A percentile compares a stretch with the other conserved stretches of the same genome.
phyloP scores from a whole-genome alignment of 495 filamentous ascomycete species.

The Hypomontagnella monticulosa region DNA sequence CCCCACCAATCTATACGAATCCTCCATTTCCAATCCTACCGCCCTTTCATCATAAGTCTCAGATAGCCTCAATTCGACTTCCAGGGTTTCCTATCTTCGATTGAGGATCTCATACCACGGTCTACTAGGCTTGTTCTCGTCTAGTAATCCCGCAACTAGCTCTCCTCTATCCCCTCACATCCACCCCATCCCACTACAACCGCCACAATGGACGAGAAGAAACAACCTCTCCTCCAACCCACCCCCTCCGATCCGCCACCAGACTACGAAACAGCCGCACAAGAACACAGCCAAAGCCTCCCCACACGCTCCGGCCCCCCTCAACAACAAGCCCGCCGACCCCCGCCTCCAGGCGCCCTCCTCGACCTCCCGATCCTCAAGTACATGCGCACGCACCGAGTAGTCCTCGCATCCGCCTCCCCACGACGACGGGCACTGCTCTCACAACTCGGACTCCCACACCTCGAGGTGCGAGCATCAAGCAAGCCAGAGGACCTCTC shows the following conservation, averaged over 20 bases:
- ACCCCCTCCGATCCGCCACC: conserved; percentile 54
- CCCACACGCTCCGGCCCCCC: conserved; percentile 24
- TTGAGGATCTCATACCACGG: too few species aligned
- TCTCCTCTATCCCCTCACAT: background rate
- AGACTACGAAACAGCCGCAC: conserved; percentile 55
- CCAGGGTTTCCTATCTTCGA: background rate
- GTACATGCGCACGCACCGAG: conserved; percentile 73
- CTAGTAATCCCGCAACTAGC: background rate
- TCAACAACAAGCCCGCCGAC: conserved; percentile 7
- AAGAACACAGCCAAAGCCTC: conserved; percentile 45
- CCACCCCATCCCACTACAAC: background rate
- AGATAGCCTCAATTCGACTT: background rate
- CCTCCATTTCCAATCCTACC: background rate
- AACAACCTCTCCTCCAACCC: conserved; percentile 34
- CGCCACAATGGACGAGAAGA: conserved; percentile 41
- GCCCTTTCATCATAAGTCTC: background rate
- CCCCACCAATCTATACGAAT: conserved; percentile 11
- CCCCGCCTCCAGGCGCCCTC: conserved; percentile 70
- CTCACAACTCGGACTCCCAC: conserved; percentile 73
- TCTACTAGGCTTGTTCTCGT: background rate
- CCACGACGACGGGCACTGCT: conserved; percentile 86
- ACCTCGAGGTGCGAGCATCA: conserved; percentile 84
- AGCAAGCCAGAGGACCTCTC: conserved; percentile 81
- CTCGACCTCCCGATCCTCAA: conserved; percentile 81
- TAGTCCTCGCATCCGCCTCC: conserved; percentile 88